Evolutionary conservation across 1,284 basidiomycete genomes (phyloP).

Genomic region (Boletellus deceptivus): DNA sequence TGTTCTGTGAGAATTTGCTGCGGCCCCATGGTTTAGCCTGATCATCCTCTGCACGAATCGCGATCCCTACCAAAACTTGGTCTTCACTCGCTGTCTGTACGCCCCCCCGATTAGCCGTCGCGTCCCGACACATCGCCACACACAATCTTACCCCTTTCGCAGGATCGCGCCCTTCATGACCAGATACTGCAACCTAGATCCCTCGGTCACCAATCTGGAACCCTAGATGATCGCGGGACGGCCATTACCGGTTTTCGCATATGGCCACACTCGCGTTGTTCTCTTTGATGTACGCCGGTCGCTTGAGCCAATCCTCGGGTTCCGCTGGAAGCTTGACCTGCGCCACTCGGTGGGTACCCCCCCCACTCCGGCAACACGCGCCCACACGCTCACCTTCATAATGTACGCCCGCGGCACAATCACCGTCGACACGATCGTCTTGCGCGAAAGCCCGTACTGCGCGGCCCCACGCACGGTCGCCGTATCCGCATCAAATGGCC

Average conservation of each 20-base stretch:
- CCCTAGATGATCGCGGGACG: conserved; percentile 28
- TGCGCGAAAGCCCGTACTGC: conserved; percentile 74
- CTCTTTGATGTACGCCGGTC: conserved; percentile 76
- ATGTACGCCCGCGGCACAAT: conserved; percentile 78
- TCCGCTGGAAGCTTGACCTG: conserved; percentile 80
- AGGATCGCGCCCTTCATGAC: conserved; percentile 81
- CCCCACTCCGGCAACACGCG: background rate
- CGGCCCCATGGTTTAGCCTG: conserved; percentile 22
- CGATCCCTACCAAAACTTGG: conserved; percentile 67
- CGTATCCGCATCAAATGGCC: conserved; percentile 79
- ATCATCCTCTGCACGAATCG: conserved; percentile 1
- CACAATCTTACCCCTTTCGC: conserved; percentile 63
- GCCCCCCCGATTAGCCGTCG: conserved; percentile 20
- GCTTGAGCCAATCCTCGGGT: conserved; percentile 70
- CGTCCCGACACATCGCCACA: conserved; percentile 12
- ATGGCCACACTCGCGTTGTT: conserved; percentile 74
- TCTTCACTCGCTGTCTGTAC: conserved; percentile 67
- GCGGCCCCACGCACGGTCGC: conserved; percentile 81
- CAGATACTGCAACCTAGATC: conserved; percentile 70
- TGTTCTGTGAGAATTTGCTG: conserved; percentile 72
- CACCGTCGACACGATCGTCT: conserved; percentile 71
- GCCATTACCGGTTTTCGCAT: conserved; percentile 72
- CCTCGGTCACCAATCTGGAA: conserved; percentile 16
- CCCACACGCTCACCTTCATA: conserved; percentile 59
- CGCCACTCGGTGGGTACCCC: background rate